A percentile compares a stretch with the other conserved stretches of the same genome.
Evolutionary conservation across 164 flowering plant species (phyloP).

Genomic region (Stephania yunnanensis): DNA sequence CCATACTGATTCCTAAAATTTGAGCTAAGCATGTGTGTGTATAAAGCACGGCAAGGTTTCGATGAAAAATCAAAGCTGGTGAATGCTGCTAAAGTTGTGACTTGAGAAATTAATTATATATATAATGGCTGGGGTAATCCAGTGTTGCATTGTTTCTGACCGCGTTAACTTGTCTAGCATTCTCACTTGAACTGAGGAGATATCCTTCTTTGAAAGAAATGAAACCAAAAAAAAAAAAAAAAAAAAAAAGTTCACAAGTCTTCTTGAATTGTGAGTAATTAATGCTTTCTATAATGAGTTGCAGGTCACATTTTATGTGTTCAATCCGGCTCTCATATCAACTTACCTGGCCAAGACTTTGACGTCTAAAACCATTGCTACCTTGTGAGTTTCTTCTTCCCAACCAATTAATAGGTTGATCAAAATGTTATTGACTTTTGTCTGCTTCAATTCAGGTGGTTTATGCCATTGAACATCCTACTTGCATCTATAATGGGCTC

Average conservation of each 20-base stretch:
- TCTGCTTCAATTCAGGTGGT: conserved; percentile 56
- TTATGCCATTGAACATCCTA: conserved; percentile 81
- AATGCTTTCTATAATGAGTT: not conserved
- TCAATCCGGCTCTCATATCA: conserved; percentile 60
- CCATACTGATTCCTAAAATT: not conserved
- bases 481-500: conserved; percentile 64
- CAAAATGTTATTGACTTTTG: not conserved
- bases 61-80: no score
- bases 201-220: no score
- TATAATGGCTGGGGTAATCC: no score
- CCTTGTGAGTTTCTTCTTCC: conserved; percentile 39
- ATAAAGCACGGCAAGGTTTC: no score
- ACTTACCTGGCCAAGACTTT: conserved; percentile 50
- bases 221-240: no score
- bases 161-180: no score
- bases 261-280: not conserved
- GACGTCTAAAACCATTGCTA: conserved; percentile 44
- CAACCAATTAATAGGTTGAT: not conserved
- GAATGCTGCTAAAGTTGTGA: no score
- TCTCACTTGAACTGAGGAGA: no score
- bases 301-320: conserved; percentile 66
- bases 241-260: not conserved
- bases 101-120: no score
- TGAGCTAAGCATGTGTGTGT: not conserved
- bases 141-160: no score